A percentile compares a stretch with the other conserved stretches of the same genome.
phyloP scores from a whole-genome alignment of 352 stramenopile genomes.

The Globisporangium nunn region DNA sequence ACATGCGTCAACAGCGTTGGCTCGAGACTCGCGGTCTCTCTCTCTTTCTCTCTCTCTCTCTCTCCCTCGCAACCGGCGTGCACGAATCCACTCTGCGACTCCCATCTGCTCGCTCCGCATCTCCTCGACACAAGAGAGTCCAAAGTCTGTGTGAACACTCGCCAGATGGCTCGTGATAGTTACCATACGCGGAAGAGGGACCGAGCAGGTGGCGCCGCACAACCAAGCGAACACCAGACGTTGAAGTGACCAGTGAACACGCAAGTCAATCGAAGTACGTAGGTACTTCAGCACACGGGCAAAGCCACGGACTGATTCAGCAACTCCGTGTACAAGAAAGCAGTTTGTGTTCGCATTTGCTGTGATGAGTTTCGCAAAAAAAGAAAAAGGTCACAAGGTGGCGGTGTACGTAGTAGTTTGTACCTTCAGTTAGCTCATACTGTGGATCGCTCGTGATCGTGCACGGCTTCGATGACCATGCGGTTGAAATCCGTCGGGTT shows the following conservation, averaged over 20 bases:
- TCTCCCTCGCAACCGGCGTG: background rate
- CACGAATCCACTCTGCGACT: constrained; percentile 2
- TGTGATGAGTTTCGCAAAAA: background rate
- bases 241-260: background rate
- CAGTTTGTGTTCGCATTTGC: background rate
- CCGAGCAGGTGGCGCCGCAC: background rate
- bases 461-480: constrained; percentile 60
- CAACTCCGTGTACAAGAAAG: too few relatives aligned
- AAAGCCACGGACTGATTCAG: too few relatives aligned
- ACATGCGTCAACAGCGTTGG: background rate
- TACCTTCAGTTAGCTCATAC: background rate
- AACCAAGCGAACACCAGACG: background rate
- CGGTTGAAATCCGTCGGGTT: constrained; percentile 72
- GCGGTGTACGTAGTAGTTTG: too few relatives aligned
- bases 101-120: constrained; percentile 9
- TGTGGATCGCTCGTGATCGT: constrained; percentile 44
- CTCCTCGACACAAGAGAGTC: constrained; percentile 1
- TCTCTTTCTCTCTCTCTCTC: background rate
- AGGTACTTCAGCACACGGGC: too few relatives aligned
- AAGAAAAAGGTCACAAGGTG: background rate
- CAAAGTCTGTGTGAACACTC: background rate
- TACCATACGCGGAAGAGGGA: background rate
- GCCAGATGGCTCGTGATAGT: background rate
- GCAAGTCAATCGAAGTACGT: background rate
- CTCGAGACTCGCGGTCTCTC: background rate